Percentiles rank a stretch among this genome's conserved stretches.
These are phyloP conservation scores for Termitomyces sp. DNA, from an alignment of 768 basidiomycete species.

Conservation along the genomic window DNA sequence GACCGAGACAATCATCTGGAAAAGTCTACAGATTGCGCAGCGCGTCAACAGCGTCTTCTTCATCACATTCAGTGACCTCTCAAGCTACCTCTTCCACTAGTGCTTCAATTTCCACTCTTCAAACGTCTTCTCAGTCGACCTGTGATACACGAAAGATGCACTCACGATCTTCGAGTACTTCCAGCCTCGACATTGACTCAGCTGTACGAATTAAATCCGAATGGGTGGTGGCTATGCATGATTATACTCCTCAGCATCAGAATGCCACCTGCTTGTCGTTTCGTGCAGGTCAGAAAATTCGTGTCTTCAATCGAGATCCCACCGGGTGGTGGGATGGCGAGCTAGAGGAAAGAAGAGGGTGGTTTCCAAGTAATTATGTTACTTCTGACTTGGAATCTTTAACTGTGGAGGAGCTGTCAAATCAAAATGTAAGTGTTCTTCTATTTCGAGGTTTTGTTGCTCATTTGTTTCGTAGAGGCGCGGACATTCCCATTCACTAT, in stretches of 20 bases:
- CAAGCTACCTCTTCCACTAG: slow-evolving; percentile 55
- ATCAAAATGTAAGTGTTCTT: slow-evolving; percentile 36
- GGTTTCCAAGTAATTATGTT: slow-evolving; percentile 99
- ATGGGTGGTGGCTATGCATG: slow-evolving; percentile 90
- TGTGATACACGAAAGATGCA: slow-evolving; percentile 15
- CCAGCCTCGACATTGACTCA: slow-evolving; percentile 43
- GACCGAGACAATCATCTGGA: slow-evolving; percentile 27
- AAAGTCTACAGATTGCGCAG: slow-evolving; percentile 38
- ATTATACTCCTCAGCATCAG: slow-evolving; percentile 71
- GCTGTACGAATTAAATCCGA: slow-evolving; percentile 50
- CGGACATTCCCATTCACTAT: slow-evolving; percentile 49
- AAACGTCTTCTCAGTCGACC: slow-evolving; percentile 27
- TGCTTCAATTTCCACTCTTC: slow-evolving; percentile 46
- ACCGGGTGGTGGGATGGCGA: slow-evolving; percentile 99
- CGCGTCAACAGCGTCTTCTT: slow-evolving; percentile 51
- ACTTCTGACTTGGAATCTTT: slow-evolving; percentile 58
- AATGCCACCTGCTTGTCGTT: slow-evolving; percentile 85
- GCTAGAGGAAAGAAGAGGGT: slow-evolving; percentile 81
- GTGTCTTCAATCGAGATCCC: slow-evolving; percentile 80
- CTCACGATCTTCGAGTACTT: slow-evolving; percentile 37
- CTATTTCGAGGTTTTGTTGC: slow-evolving; percentile 1
- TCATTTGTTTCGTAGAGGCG: slow-evolving; percentile 20
- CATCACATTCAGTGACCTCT: slow-evolving; percentile 53
- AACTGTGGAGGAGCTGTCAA: slow-evolving; percentile 52
- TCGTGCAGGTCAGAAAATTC: slow-evolving; percentile 86